phyloP scores from a whole-genome alignment of 1,284 basidiomycete genomes.

The Austroboletus sp. region DNA sequence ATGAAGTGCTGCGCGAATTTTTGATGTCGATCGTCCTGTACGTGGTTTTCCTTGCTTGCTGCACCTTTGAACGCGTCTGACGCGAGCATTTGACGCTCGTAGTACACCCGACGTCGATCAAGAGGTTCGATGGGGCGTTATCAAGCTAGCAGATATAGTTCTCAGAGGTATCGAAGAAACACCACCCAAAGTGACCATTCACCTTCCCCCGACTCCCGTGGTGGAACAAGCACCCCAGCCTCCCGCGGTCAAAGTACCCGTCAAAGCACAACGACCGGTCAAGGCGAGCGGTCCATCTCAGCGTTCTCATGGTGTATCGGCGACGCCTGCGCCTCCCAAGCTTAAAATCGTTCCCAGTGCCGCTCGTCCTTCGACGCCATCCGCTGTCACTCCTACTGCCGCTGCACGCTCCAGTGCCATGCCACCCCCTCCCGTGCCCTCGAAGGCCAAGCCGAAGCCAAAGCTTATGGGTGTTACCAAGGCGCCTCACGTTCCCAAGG shows the following conservation, averaged over 20 bases:
- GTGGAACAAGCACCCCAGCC: slow-evolving; percentile 54
- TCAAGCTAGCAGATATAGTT: slow-evolving; percentile 89
- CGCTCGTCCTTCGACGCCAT: slow-evolving; percentile 16
- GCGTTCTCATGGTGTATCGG: slow-evolving; percentile 41
- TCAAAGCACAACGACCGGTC: slow-evolving; percentile 30
- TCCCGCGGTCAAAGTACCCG: slow-evolving; percentile 38
- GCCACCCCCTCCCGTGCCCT: slow-evolving; percentile 35
- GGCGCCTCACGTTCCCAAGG: slow-evolving; percentile 53
- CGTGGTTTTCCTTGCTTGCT: slow-evolving; percentile 29
- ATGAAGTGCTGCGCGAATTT: slow-evolving; percentile 70
- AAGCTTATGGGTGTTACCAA: slow-evolving; percentile 38
- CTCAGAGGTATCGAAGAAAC: slow-evolving; percentile 78
- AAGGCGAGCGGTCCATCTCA: slow-evolving; percentile 39
- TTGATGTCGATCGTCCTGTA: slow-evolving; percentile 77
- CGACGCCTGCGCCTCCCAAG: slow-evolving; percentile 46
- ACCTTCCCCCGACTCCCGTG: slow-evolving; percentile 73
- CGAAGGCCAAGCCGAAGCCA: slow-evolving; percentile 33
- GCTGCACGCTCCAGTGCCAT: slow-evolving; percentile 17
- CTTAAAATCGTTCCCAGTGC: slow-evolving; percentile 44
- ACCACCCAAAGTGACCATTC: slow-evolving; percentile 81
- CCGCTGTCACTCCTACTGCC: slow-evolving; percentile 19
- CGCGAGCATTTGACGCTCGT: slow-evolving; percentile 7
- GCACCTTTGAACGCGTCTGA: slow-evolving; percentile 2
- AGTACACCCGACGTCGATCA: slow-evolving; percentile 72
- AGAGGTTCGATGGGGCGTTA: slow-evolving; percentile 83